These are phyloP conservation scores for Coelastrella sp. DNA, from an alignment of 139 green algal genomes.

Conservation along the genomic window DNA sequence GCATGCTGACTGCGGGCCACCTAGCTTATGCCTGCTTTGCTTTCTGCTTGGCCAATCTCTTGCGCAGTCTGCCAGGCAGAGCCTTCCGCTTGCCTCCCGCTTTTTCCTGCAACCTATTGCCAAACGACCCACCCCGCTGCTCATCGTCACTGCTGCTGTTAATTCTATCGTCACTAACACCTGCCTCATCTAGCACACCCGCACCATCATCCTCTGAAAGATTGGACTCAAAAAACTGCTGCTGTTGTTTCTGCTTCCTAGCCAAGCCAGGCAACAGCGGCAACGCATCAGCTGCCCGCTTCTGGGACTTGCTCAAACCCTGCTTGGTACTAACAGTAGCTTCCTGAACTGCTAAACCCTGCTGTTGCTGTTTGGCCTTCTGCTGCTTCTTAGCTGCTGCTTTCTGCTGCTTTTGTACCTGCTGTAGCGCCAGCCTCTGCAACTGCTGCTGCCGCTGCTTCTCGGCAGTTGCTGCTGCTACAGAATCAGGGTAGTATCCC, in stretches of 20 bases:
- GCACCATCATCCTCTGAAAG: slow-evolving; percentile 13
- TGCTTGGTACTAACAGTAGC: background rate
- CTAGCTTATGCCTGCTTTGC: background rate
- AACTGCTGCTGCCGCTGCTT: slow-evolving; percentile 3
- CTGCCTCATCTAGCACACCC: background rate
- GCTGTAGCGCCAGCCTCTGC: background rate
- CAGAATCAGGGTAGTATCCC: slow-evolving; percentile 67
- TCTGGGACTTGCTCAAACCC: background rate
- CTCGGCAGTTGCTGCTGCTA: background rate
- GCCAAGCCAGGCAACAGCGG: slow-evolving; percentile 28
- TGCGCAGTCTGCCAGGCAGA: slow-evolving; percentile 77
- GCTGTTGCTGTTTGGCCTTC: background rate
- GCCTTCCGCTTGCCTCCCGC: slow-evolving; percentile 54
- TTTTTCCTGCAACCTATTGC: background rate
- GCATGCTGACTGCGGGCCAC: no score
- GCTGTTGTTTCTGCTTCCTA: slow-evolving; percentile 19
- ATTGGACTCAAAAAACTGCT: background rate
- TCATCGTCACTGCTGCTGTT: slow-evolving; percentile 13
- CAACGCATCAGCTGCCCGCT: background rate
- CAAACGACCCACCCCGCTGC: slow-evolving; percentile 3
- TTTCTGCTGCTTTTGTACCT: slow-evolving; percentile 9
- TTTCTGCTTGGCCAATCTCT: slow-evolving; percentile 73
- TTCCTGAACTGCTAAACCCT: no score
- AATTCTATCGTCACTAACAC: background rate
- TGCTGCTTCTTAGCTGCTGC: slow-evolving; percentile 17